phyloP scores from a whole-genome alignment of 352 stramenopile species.

The Globisporangium megalacanthum region DNA sequence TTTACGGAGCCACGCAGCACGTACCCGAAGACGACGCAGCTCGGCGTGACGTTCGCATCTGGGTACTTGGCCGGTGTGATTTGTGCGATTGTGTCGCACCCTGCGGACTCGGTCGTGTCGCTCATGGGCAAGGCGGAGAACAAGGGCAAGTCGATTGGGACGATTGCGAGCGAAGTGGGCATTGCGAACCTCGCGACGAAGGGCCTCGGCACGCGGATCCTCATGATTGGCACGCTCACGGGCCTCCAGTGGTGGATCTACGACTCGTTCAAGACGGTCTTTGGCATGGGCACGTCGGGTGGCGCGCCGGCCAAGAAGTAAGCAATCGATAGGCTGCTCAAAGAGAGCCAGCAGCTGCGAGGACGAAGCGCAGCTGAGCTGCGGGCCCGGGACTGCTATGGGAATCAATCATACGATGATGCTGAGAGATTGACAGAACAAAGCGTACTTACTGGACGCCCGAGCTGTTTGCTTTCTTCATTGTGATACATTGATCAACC shows the following conservation, averaged over 20 bases:
- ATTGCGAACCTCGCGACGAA: slow-evolving; percentile 79
- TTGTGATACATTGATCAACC: too few species aligned
- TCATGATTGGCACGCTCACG: slow-evolving; percentile 96
- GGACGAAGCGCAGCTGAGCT: too few species aligned
- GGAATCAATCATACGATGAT: too few species aligned
- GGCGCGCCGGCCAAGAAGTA: slow-evolving; percentile 74
- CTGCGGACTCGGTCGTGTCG: slow-evolving; percentile 98
- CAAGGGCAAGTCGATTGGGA: slow-evolving; percentile 87
- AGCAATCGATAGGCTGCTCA: not conserved
- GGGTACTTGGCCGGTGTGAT: slow-evolving; percentile 99
- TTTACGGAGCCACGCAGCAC: slow-evolving; percentile 89
- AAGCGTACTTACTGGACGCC: too few species aligned
- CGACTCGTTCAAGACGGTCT: slow-evolving; percentile 92
- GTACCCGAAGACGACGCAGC: slow-evolving; percentile 92
- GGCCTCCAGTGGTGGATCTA: slow-evolving; percentile 97
- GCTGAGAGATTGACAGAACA: too few species aligned
- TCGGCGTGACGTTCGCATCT: slow-evolving; percentile 96
- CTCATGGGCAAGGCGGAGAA: slow-evolving; percentile 93
- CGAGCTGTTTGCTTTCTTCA: too few species aligned
- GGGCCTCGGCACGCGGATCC: slow-evolving; percentile 90
- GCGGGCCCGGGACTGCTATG: too few species aligned
- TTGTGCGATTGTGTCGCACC: slow-evolving; percentile 98
- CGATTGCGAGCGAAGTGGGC: slow-evolving; percentile 82
- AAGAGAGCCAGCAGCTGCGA: not conserved
- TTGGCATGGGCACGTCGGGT: slow-evolving; percentile 90